phyloP scores from a whole-genome alignment of 176 grass and related monocot genomes.

The Echinochloa phyllopogon region DNA sequence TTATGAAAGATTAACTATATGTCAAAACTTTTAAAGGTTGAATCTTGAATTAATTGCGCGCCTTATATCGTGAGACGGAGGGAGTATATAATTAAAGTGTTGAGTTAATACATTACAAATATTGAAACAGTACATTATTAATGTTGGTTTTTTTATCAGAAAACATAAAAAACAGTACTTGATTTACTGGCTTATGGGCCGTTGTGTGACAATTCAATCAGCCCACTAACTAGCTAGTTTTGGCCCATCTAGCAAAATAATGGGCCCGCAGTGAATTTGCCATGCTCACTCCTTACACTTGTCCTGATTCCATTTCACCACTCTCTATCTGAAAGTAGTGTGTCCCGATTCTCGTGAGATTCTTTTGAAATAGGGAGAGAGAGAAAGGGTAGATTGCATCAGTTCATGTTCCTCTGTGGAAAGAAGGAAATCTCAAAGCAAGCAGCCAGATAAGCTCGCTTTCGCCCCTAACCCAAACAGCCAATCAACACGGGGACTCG shows the following conservation, averaged over 20 bases:
- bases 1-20: too few relatives aligned
- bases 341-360: not conserved
- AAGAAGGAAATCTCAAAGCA: slow-evolving; percentile 46
- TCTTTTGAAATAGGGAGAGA: not conserved
- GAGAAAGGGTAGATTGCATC: not conserved
- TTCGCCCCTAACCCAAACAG: slow-evolving; percentile 24
- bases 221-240: not conserved
- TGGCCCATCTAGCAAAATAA: not conserved
- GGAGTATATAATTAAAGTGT: too few relatives aligned
- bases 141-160: too few relatives aligned
- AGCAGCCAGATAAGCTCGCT: not conserved
- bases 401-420: slow-evolving; percentile 1
- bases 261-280: not conserved
- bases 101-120: too few relatives aligned
- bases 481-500: slow-evolving; percentile 33
- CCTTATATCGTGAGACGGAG: too few relatives aligned
- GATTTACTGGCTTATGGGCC: too few relatives aligned
- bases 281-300: not conserved
- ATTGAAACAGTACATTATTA: too few relatives aligned
- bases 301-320: too few relatives aligned
- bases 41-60: too few relatives aligned
- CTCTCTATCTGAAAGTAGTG: not conserved
- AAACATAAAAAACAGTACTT: too few relatives aligned
- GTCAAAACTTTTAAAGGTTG: too few relatives aligned
- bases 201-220: too few relatives aligned